phyloP scores from a whole-genome alignment of 768 basidiomycete genomes.

The Russula lepida region DNA sequence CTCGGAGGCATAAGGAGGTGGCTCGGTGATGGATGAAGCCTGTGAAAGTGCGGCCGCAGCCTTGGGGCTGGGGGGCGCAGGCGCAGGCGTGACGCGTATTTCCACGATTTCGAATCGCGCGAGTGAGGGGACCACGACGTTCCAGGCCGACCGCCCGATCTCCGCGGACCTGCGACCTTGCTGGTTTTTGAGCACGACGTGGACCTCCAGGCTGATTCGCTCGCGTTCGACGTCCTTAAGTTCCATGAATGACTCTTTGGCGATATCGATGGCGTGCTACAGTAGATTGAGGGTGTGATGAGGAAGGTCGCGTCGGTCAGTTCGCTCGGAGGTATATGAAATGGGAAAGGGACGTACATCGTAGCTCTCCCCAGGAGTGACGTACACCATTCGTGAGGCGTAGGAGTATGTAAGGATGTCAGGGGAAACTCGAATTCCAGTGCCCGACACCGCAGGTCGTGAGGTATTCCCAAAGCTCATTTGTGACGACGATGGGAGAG shows the following conservation, averaged over 20 bases:
- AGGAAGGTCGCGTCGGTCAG: neutral
- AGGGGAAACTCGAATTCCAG: neutral
- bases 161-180: conserved; percentile 17
- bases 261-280: conserved; percentile 24
- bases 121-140: conserved; percentile 18
- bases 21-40: neutral
- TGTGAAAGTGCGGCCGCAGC: neutral
- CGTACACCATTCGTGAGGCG: conserved; percentile 25
- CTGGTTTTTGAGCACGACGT: conserved; percentile 17
- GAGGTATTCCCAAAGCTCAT: neutral
- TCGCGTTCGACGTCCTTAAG: conserved; percentile 20
- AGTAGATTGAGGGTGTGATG: too few relatives aligned
- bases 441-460: neutral
- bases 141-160: conserved; percentile 26
- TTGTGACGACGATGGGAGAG: neutral
- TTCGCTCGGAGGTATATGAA: too few relatives aligned
- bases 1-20: conserved; percentile 12
- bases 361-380: conserved; percentile 22
- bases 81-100: conserved; percentile 13
- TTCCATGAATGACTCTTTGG: conserved; percentile 20
- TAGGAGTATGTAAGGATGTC: conserved; percentile 26
- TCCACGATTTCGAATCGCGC: conserved; percentile 27
- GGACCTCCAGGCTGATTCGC: conserved; percentile 24
- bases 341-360: conserved; percentile 8
- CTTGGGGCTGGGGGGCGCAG: neutral